Evolutionary conservation across 139 green algal species (phyloP).

Genomic region (Coelastrella sp.): DNA sequence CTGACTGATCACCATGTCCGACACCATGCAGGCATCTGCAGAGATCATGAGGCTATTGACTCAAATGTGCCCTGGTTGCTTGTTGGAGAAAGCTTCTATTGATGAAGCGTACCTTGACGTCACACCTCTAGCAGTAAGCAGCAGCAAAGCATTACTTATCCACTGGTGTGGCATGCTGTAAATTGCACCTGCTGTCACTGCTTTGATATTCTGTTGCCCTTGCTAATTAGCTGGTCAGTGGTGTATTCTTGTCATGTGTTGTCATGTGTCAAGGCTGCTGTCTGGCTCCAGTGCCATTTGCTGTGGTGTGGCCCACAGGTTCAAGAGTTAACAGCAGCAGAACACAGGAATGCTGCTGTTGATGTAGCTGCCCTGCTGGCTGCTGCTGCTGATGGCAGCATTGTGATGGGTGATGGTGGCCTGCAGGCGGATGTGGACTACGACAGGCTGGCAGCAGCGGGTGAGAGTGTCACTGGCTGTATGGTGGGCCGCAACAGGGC

Average conservation of each 20-base stretch:
- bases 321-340: slow-evolving; percentile 4
- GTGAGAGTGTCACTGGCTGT: slow-evolving; percentile 39
- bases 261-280: too few relatives aligned
- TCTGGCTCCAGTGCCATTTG: too few relatives aligned
- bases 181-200: neutral
- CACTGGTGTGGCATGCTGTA: neutral
- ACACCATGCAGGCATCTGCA: slow-evolving; percentile 57
- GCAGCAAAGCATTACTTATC: too few relatives aligned
- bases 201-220: too few relatives aligned
- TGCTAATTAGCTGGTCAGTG: too few relatives aligned
- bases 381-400: slow-evolving; percentile 42
- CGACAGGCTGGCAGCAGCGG: slow-evolving; percentile 77
- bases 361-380: slow-evolving; percentile 7
- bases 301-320: neutral
- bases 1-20: too few relatives aligned
- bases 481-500: too few relatives aligned
- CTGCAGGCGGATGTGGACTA: slow-evolving; percentile 60
- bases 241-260: too few relatives aligned
- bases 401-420: slow-evolving; percentile 66
- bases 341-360: neutral
- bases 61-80: slow-evolving; percentile 49
- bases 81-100: slow-evolving; percentile 83
- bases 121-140: slow-evolving; percentile 60
- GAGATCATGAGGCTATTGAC: slow-evolving; percentile 74
- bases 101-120: slow-evolving; percentile 96